phyloP scores from a whole-genome alignment of 2,329 filamentous ascomycete species.

The Trichoderma afroharzianum region DNA sequence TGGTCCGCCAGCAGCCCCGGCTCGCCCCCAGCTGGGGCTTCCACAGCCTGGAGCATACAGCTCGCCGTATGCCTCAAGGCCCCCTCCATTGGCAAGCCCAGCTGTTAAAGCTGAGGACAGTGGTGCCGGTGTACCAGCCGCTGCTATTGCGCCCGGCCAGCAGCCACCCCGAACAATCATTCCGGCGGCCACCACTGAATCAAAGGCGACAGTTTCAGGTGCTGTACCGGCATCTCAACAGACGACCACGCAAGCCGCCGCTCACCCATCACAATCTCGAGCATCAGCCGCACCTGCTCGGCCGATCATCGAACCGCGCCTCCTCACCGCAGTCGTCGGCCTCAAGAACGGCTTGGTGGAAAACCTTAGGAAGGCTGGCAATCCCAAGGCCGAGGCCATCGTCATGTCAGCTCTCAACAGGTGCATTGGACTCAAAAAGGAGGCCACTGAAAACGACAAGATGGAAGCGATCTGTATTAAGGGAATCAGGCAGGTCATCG shows the following conservation, averaged over 20 bases:
- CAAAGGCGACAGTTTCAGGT: constrained; percentile 22
- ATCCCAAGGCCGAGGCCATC: constrained; percentile 43
- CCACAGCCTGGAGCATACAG: constrained; percentile 35
- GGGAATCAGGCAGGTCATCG: constrained; percentile 40
- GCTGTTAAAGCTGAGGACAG: constrained; percentile 31
- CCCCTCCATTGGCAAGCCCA: constrained; percentile 28
- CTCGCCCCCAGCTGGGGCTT: constrained; percentile 31
- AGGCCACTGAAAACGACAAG: constrained; percentile 42
- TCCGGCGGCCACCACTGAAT: constrained; percentile 16
- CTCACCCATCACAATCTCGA: constrained; percentile 27
- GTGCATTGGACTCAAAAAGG: constrained; percentile 45
- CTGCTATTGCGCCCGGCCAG: constrained; percentile 16
- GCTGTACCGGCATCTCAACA: constrained; percentile 18
- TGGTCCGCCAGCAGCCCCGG: constrained; percentile 35
- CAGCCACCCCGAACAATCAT: constrained; percentile 18
- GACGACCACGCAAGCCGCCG: constrained; percentile 20
- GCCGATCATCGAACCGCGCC: constrained; percentile 42
- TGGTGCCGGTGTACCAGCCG: constrained; percentile 17
- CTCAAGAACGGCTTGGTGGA: constrained; percentile 47
- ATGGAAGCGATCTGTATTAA: constrained; percentile 47
- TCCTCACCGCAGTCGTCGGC: constrained; percentile 41
- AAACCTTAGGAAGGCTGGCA: constrained; percentile 42
- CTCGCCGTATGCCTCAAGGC: constrained; percentile 36
- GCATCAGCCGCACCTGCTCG: constrained; percentile 27
- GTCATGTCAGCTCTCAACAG: constrained; percentile 53